phyloP scores from a whole-genome alignment of 495 filamentous ascomycete genomes.

The Delitschia confertaspora region DNA sequence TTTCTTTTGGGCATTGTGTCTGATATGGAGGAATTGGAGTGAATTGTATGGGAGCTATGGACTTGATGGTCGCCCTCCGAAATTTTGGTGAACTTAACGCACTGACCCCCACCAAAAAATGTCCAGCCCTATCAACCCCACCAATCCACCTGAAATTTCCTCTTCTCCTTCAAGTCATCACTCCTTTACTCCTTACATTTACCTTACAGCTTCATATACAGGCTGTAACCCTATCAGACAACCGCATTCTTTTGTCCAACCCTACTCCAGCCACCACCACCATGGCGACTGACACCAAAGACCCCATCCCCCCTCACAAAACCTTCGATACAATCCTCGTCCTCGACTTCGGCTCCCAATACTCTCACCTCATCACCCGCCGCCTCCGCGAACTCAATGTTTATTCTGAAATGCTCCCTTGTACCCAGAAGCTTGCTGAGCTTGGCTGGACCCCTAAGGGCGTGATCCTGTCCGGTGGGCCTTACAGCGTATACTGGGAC shows the following conservation, averaged over 20 bases:
- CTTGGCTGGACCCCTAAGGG: slow-evolving; percentile 75
- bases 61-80: no score
- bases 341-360: slow-evolving; percentile 61
- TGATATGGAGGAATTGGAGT: no score
- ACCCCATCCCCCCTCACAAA: slow-evolving; percentile 43
- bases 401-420: slow-evolving; percentile 87
- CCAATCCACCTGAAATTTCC: no score
- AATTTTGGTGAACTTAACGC: no score
- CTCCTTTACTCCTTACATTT: no score
- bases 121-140: no score
- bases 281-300: slow-evolving; percentile 32
- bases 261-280: slow-evolving; percentile 3
- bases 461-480: slow-evolving; percentile 68
- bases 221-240: no score
- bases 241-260: background rate
- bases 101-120: no score
- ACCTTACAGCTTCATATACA: no score
- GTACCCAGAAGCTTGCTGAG: slow-evolving; percentile 75
- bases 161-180: no score
- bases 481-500: slow-evolving; percentile 64
- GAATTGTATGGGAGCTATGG: no score
- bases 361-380: slow-evolving; percentile 66
- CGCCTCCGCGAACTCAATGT: slow-evolving; percentile 73
- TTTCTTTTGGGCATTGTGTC: slow-evolving; percentile 29
- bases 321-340: slow-evolving; percentile 58